Conservation (phyloP, 371 early-diverging fungal genomes). For the Batkoa obscura region DNA sequence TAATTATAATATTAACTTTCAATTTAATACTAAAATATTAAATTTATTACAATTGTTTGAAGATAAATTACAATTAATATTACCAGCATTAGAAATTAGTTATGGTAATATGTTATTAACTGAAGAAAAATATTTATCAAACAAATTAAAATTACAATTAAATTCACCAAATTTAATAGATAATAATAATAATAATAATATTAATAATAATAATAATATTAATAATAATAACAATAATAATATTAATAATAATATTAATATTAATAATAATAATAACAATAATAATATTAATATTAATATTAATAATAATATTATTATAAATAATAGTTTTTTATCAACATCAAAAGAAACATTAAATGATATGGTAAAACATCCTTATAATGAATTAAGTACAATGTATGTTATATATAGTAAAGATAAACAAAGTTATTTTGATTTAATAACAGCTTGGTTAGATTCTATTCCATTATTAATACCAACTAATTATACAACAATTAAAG, state of each 20-base stretch:
- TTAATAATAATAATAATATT: too few species aligned
- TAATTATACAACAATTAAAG: conserved; percentile 26
- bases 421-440: conserved; percentile 43
- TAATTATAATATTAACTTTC: not conserved
- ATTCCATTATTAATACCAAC: conserved; percentile 55
- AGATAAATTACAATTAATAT: conserved; percentile 27
- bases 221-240: too few species aligned
- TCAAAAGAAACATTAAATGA: not conserved
- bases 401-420: conserved; percentile 41
- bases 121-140: conserved; percentile 19
- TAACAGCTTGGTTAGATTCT: conserved; percentile 40
- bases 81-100: conserved; percentile 28
- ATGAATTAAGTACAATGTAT: conserved; percentile 21
- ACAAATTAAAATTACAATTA: not conserved
- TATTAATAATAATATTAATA: too few species aligned
- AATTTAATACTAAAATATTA: conserved; percentile 5
- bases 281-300: too few species aligned
- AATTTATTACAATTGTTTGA: conserved; percentile 32
- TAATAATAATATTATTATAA: too few species aligned
- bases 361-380: conserved; percentile 12
- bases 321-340: too few species aligned
- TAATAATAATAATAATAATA: too few species aligned
- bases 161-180: not conserved
- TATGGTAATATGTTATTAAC: conserved; percentile 25
- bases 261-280: too few species aligned